Evolutionary conservation across 345 rosid genomes (phyloP).

Genomic region (Isatis tinctoria): DNA sequence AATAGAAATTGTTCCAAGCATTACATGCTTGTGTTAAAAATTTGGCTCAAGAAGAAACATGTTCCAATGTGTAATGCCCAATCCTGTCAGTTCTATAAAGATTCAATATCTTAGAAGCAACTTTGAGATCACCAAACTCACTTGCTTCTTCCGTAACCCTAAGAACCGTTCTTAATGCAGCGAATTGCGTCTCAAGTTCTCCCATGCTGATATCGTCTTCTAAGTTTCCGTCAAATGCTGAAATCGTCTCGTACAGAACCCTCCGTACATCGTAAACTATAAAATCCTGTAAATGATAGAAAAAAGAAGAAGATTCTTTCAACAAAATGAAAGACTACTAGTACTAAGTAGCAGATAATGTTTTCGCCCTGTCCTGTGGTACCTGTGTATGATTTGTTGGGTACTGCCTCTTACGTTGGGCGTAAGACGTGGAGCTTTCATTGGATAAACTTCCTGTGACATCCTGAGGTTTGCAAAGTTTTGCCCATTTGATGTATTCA

Average conservation of each 20-base stretch:
- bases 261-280: slow-evolving; percentile 57
- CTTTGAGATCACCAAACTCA: slow-evolving; percentile 34
- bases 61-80: slow-evolving; percentile 67
- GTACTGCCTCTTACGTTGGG: slow-evolving; percentile 42
- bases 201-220: slow-evolving; percentile 35
- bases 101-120: slow-evolving; percentile 60
- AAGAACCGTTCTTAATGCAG: slow-evolving; percentile 40
- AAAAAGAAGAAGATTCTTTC: background rate
- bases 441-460: slow-evolving; percentile 18
- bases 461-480: slow-evolving; percentile 28
- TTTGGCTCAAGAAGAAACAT: slow-evolving; percentile 17
- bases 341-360: background rate
- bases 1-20: no score
- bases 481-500: slow-evolving; percentile 71
- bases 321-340: background rate
- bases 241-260: slow-evolving; percentile 41
- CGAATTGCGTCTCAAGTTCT: slow-evolving; percentile 44
- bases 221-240: slow-evolving; percentile 35
- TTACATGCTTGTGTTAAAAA: no score
- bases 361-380: background rate
- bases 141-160: slow-evolving; percentile 36
- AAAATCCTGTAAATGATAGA: slow-evolving; percentile 43
- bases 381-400: slow-evolving; percentile 85
- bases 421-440: slow-evolving; percentile 7
- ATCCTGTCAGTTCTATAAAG: slow-evolving; percentile 83